Conservation (phyloP, 228 moss, liverwort and hornwort genomes). For the Sphagnum magellanicum region DNA sequence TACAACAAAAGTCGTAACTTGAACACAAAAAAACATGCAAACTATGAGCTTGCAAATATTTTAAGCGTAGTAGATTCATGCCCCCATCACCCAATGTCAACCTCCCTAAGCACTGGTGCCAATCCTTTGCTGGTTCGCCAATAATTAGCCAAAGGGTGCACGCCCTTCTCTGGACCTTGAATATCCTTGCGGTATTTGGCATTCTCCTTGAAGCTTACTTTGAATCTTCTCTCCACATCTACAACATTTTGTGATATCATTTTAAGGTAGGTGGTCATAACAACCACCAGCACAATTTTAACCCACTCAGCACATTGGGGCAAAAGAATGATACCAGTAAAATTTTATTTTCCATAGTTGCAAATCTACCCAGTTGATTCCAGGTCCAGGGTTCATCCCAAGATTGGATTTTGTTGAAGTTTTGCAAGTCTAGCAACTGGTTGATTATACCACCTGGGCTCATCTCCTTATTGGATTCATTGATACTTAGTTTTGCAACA, state of each 20-base stretch:
- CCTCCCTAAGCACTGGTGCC: constrained; percentile 45
- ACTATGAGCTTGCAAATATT: too few species aligned
- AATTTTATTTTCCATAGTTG: background rate
- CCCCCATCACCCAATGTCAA: constrained; percentile 6
- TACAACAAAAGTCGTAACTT: too few species aligned
- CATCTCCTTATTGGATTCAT: too few species aligned
- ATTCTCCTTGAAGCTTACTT: constrained; percentile 32
- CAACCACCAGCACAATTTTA: too few species aligned
- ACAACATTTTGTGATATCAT: background rate
- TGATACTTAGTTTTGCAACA: too few species aligned
- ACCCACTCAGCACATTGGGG: too few species aligned
- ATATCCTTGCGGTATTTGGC: constrained; percentile 48
- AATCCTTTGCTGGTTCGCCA: constrained; percentile 46
- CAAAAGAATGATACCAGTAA: too few species aligned
- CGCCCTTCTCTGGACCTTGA: constrained; percentile 37
- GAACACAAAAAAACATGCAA: too few species aligned
- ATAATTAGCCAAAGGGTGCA: constrained; percentile 29
- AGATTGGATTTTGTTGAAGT: background rate
- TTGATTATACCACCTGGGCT: too few species aligned
- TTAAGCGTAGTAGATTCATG: too few species aligned
- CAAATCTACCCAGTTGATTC: background rate
- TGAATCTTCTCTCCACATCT: constrained; percentile 59
- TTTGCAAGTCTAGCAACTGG: too few species aligned
- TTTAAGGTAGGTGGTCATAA: too few species aligned
- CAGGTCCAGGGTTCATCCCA: background rate